phyloP scores from a whole-genome alignment of 2,329 filamentous ascomycete species.

The Penicillium aurantiogriseum region DNA sequence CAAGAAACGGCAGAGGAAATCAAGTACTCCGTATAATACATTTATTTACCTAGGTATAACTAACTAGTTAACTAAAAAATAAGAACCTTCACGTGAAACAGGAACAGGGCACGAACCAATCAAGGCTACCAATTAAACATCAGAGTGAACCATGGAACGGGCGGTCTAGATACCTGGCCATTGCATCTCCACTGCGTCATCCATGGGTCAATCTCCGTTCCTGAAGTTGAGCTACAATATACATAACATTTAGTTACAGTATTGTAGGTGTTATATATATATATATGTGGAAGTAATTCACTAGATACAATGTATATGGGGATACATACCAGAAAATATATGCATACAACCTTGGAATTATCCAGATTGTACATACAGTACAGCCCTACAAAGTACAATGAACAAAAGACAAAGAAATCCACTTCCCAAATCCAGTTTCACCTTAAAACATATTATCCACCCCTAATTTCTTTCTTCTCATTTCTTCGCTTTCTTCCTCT shows the following conservation, averaged over 20 bases:
- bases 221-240: background rate
- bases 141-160: conserved; percentile 19
- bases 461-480: background rate
- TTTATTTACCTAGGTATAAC: background rate
- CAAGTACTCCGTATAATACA: too few species aligned
- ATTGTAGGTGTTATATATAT: background rate
- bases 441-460: background rate
- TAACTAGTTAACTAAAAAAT: background rate
- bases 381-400: background rate
- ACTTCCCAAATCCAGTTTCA: background rate
- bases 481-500: background rate
- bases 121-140: conserved; percentile 1
- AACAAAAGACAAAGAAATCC: conserved; percentile 2
- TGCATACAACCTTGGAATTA: too few species aligned
- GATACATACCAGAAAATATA: background rate
- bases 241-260: background rate
- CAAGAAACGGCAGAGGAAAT: too few species aligned
- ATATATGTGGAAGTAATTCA: background rate
- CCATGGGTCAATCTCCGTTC: background rate
- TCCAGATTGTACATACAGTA: background rate
- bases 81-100: background rate
- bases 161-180: conserved; percentile 24
- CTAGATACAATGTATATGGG: background rate
- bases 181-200: conserved; percentile 26
- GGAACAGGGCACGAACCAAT: conserved; percentile 5